These are phyloP conservation scores for Aplosporella prunicola DNA, from an alignment of 2,329 filamentous ascomycete species.

Conservation along the genomic window DNA sequence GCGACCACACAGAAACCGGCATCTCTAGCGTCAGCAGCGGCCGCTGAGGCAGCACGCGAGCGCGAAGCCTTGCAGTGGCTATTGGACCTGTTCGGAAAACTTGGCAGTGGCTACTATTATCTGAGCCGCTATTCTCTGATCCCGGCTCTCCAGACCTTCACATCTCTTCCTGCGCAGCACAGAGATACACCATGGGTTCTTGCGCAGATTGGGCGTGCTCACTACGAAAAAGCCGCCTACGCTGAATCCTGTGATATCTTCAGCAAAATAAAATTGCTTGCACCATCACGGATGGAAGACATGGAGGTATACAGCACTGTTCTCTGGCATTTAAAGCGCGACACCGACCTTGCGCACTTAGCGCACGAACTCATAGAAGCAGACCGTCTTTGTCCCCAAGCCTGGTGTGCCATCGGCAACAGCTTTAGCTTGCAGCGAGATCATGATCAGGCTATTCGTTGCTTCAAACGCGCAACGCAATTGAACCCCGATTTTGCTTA, in stretches of 20 bases:
- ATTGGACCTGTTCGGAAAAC: constrained; percentile 69
- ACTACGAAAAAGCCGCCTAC: constrained; percentile 86
- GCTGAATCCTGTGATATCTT: constrained; percentile 81
- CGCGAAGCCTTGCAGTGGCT: constrained; percentile 69
- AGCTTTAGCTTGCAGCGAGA: constrained; percentile 87
- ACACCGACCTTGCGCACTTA: constrained; percentile 83
- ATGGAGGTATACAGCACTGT: constrained; percentile 98
- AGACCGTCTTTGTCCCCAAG: constrained; percentile 81
- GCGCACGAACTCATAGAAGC: constrained; percentile 83
- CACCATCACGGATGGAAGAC: constrained; percentile 76
- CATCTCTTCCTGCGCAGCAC: constrained; percentile 60
- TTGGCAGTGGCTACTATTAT: constrained; percentile 70
- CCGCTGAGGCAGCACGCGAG: constrained; percentile 39
- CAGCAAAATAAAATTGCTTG: constrained; percentile 64
- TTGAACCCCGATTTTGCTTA: constrained; percentile 87
- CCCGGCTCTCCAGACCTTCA: constrained; percentile 67
- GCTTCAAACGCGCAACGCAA: constrained; percentile 91
- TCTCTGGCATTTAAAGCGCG: constrained; percentile 95
- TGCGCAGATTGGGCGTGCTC: constrained; percentile 78
- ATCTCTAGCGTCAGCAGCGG: constrained; percentile 16
- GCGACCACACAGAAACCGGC: constrained; percentile 19
- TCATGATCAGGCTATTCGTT: constrained; percentile 86
- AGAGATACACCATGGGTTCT: constrained; percentile 91
- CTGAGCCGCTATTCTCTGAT: constrained; percentile 70
- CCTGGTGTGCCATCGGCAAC: constrained; percentile 93